Evolutionary conservation across 169 alveolate genomes (phyloP), one percentile per base, ranked within the genome.

Genomic region (Eimeria praecox): DNA sequence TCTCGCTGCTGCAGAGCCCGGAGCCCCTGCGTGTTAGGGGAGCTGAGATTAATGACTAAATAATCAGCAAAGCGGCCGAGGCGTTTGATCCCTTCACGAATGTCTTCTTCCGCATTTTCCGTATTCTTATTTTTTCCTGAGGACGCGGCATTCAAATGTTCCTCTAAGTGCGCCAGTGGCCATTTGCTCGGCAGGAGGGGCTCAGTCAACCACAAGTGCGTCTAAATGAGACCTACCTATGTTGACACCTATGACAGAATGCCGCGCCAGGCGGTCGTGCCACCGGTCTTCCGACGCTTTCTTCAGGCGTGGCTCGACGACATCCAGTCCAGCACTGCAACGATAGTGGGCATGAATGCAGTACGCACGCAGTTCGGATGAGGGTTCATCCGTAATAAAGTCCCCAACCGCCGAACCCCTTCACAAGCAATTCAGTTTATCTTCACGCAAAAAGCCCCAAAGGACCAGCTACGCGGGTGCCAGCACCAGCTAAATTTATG

Each of bases 1-100:
- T 97, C 97, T 33, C 96, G 94, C 42, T 90, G 86, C 95, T 97
- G 98, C 75, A 96, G 95, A 38, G 97, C 98, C 30, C 99, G 97
- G 78, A 98, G 96, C 14, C 98, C 97, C 46, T 98, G 98, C 5
- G 99, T 98, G 96, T 98, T 98, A 3, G 99, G 99, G 40, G 98
- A 97, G 78, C 98, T 97, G 35, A 98, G 97, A 62, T 98, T 98
- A 24, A 98, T 95, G 42, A 98, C 98, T 16, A 98, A 73, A 56
- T 97, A 98, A 91, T 98, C 99, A 18, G 98, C 97, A 90, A 96
- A 98, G 54, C 97, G 96, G 20, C 97, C 99, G 12, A 97, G 90
- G n/a, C 94, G 94, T 44, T 77, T 71, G 52, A 98, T 94, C 38
- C 97, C 97, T 40, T 87, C 83, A 3, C 91, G 94, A 56, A 97